These are phyloP conservation scores for Raddia distichophylla DNA, from an alignment of 176 grass and related monocot genomes.

Conservation along the genomic window DNA sequence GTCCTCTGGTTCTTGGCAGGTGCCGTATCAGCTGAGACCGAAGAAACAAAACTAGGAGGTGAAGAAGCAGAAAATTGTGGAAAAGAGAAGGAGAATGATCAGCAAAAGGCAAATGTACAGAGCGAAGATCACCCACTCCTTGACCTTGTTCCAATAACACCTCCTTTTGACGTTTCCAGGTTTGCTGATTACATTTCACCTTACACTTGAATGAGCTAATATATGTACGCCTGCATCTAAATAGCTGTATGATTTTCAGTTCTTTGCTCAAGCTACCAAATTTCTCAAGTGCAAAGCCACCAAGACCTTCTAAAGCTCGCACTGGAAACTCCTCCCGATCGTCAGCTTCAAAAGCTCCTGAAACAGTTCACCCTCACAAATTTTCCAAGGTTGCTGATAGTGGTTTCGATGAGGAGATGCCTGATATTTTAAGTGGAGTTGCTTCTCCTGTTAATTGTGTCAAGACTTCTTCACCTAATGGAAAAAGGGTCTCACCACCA, in stretches of 20 bases:
- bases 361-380: conserved; percentile 35
- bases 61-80: conserved; percentile 52
- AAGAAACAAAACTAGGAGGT: conserved; percentile 65
- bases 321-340: conserved; percentile 58
- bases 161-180: conserved; percentile 69
- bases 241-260: conserved; percentile 46
- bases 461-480: conserved; percentile 86
- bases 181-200: conserved; percentile 35
- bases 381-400: conserved; percentile 36
- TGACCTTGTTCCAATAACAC: conserved; percentile 76
- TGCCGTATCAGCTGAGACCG: conserved; percentile 44
- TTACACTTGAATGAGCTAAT: conserved; percentile 7
- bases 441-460: conserved; percentile 49
- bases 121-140: conserved; percentile 49
- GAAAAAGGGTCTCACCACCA: conserved; percentile 92
- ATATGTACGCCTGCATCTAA: conserved; percentile 20
- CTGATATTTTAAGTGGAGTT: conserved; percentile 49
- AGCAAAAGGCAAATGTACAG: conserved; percentile 63
- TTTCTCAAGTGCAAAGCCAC: conserved; percentile 82
- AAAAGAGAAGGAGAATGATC: conserved; percentile 68
- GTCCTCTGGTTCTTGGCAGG: conserved; percentile 43
- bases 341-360: conserved; percentile 47
- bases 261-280: conserved; percentile 60
- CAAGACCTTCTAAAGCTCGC: conserved; percentile 58
- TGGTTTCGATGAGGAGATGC: conserved; percentile 54